Conservation (phyloP, 805 yeast genomes). For the Blastobotrys peoriensis region DNA sequence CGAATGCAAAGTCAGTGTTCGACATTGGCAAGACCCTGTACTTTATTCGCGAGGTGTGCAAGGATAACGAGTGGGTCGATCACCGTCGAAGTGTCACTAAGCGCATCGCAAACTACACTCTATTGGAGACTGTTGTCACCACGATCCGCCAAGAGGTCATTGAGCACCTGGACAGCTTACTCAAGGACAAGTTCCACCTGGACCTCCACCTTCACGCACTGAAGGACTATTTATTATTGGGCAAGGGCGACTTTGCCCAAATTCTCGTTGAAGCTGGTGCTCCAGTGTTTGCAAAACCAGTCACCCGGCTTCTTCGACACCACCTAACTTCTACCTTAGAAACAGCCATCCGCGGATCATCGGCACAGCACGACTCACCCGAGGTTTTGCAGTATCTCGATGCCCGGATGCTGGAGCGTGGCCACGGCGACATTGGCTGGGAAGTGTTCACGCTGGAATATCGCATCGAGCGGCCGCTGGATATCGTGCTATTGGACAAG, state of each 20-base stretch:
- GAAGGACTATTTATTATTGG: constrained; percentile 62
- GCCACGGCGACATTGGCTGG: constrained; percentile 79
- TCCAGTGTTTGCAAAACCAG: constrained; percentile 50
- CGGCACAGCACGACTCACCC: constrained; percentile 30
- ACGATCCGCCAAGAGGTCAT: constrained; percentile 43
- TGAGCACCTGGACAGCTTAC: constrained; percentile 42
- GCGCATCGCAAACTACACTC: constrained; percentile 16
- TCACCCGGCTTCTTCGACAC: constrained; percentile 57
- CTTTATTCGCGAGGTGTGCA: constrained; percentile 59
- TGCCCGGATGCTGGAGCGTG: constrained; percentile 72
- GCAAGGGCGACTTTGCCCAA: constrained; percentile 78
- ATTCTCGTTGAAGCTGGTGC: constrained; percentile 51
- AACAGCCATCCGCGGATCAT: constrained; percentile 47
- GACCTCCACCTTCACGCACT: constrained; percentile 53
- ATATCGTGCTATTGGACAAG: constrained; percentile 48
- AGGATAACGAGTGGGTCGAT: constrained; percentile 58
- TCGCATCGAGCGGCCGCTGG: constrained; percentile 42
- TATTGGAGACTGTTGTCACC: constrained; percentile 30
- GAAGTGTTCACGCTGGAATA: constrained; percentile 88
- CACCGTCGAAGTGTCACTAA: constrained; percentile 17
- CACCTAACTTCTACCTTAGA: constrained; percentile 59
- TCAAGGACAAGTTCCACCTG: constrained; percentile 46
- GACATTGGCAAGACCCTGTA: constrained; percentile 64
- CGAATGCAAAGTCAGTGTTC: constrained; percentile 25
- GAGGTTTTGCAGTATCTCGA: constrained; percentile 55